A percentile compares a stretch with the other conserved stretches of the same genome.
Conservation (phyloP, 345 rosid species). For the Brassica carinata region DNA sequence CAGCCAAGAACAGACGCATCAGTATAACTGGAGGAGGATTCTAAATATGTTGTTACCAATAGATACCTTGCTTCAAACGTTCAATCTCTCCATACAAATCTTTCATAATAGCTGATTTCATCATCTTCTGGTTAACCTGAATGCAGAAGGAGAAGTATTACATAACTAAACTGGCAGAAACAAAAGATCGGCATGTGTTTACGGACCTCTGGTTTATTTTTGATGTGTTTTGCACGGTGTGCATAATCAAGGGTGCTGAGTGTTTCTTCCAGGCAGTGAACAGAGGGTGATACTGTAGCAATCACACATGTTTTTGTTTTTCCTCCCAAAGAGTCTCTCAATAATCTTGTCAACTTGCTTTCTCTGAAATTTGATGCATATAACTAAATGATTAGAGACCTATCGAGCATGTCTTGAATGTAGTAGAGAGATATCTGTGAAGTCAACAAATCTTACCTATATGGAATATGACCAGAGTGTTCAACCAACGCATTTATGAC, state of each 20-base stretch:
- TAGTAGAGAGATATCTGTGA: neutral
- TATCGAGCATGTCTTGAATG: neutral
- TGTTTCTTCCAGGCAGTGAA: conserved; percentile 95
- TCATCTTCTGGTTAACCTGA: conserved; percentile 99
- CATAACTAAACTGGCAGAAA: conserved; percentile 10
- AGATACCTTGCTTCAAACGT: conserved; percentile 87
- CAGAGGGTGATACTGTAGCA: conserved; percentile 93
- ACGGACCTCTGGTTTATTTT: conserved; percentile 95
- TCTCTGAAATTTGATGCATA: conserved; percentile 59
- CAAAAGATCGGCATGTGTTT: neutral
- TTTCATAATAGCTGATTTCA: conserved; percentile 98
- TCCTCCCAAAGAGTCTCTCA: conserved; percentile 99
- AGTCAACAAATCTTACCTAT: conserved; percentile 54
- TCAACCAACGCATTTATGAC: conserved; percentile 96
- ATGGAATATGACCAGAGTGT: conserved; percentile 97
- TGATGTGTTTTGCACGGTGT: conserved; percentile 96
- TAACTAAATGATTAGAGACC: conserved; percentile 4
- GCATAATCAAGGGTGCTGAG: conserved; percentile 98
- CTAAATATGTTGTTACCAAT: neutral
- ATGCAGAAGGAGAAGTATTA: conserved; percentile 19
- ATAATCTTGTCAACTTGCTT: conserved; percentile 90
- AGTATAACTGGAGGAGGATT: conserved; percentile 10
- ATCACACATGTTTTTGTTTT: conserved; percentile 98
- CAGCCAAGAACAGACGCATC: conserved; percentile 5
- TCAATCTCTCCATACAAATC: conserved; percentile 95